Conservation (phyloP, 306 rosid species). For the Lathyrus aphaca region DNA sequence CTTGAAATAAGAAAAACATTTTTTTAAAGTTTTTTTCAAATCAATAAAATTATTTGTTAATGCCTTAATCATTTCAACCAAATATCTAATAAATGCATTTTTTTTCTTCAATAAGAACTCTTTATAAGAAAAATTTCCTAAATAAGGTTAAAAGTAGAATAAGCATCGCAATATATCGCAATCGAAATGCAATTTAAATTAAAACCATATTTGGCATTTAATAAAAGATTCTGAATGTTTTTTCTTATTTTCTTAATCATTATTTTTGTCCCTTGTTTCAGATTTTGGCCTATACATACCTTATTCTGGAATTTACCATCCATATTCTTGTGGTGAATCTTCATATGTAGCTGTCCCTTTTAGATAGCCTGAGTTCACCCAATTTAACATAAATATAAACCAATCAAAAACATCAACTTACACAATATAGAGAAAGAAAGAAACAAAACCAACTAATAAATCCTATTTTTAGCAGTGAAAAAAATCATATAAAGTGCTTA, state of each 20-base stretch:
- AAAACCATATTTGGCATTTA: too few relatives aligned
- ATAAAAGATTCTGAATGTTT: conserved; percentile 1
- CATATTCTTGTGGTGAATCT: conserved; percentile 32
- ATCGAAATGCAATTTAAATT: too few relatives aligned
- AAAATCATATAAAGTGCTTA: conserved; percentile 1
- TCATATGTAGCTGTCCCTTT: conserved; percentile 19
- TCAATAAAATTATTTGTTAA: too few relatives aligned
- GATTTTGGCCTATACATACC: not conserved
- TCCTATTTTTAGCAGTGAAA: conserved; percentile 8
- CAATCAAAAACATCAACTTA: conserved; percentile 20
- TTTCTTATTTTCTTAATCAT: not conserved
- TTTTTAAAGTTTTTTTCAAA: too few relatives aligned
- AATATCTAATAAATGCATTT: too few relatives aligned
- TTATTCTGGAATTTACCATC: conserved; percentile 26
- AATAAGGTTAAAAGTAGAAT: too few relatives aligned
- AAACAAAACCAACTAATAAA: conserved; percentile 3
- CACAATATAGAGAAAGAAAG: not conserved
- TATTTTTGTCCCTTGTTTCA: conserved; percentile 25
- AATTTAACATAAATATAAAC: conserved; percentile 9
- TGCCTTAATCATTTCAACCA: too few relatives aligned
- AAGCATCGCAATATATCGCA: too few relatives aligned
- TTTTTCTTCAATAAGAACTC: too few relatives aligned
- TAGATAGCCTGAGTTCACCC: not conserved
- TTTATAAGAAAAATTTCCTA: too few relatives aligned
- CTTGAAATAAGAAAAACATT: too few relatives aligned